A percentile compares a stretch with the other conserved stretches of the same genome.
These are phyloP conservation scores for Bacidia rubella DNA, from an alignment of 495 filamentous ascomycete genomes.

Conservation along the genomic window DNA sequence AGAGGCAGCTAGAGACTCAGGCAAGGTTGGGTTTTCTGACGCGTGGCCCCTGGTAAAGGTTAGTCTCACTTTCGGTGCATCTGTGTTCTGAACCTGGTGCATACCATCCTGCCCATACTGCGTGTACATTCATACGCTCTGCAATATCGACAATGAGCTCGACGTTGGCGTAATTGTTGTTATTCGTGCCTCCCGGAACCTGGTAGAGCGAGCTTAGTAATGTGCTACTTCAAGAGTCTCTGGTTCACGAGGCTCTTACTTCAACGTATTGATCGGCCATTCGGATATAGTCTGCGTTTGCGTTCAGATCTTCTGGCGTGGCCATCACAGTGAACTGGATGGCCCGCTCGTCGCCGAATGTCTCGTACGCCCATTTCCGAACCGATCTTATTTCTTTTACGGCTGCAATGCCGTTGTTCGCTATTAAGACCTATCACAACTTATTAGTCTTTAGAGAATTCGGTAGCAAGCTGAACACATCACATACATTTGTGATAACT, in stretches of 20 bases:
- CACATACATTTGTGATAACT: conserved; percentile 88
- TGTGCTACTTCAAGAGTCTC: neutral
- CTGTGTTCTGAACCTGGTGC: conserved; percentile 18
- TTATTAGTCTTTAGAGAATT: neutral
- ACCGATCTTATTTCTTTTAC: conserved; percentile 98
- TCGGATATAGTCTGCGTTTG: conserved; percentile 97
- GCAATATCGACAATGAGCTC: conserved; percentile 98
- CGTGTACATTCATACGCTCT: conserved; percentile 96
- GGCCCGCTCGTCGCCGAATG: conserved; percentile 92
- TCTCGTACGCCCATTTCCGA: conserved; percentile 99
- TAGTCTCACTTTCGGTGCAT: conserved; percentile 8
- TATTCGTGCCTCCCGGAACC: conserved; percentile 96
- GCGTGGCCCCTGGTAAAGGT: conserved; percentile 67
- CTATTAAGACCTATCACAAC: conserved; percentile 77
- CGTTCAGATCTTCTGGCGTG: conserved; percentile 94
- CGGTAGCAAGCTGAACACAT: neutral
- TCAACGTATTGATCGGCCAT: conserved; percentile 99
- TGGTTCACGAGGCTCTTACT: conserved; percentile 30
- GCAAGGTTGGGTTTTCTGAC: conserved; percentile 95
- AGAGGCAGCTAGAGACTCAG: conserved; percentile 87
- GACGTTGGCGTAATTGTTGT: conserved; percentile 99
- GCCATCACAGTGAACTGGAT: conserved; percentile 99
- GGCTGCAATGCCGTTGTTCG: conserved; percentile 98
- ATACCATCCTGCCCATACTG: conserved; percentile 98
- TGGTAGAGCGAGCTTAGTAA: conserved; percentile 14